These are phyloP conservation scores for Globomyces pollinis-pini DNA, from an alignment of 192 early-diverging fungal genomes.

Conservation along the genomic window DNA sequence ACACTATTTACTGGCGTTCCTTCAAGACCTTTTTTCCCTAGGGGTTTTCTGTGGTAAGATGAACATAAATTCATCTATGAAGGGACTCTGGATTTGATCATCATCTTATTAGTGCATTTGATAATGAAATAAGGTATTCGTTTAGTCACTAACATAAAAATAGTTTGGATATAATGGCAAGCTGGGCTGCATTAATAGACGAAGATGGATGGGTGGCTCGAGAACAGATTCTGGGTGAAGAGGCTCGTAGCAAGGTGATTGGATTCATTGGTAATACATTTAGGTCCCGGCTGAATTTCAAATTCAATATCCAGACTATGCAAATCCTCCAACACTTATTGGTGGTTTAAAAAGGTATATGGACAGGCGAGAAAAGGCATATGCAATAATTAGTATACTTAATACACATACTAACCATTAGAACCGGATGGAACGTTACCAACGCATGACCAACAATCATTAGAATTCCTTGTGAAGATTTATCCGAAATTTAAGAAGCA, in stretches of 20 bases:
- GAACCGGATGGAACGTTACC: neutral
- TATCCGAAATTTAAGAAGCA: slow-evolving; percentile 60
- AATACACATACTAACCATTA: neutral
- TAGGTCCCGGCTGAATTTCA: slow-evolving; percentile 87
- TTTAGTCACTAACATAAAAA: neutral
- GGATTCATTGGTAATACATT: too few relatives aligned
- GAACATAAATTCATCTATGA: too few relatives aligned
- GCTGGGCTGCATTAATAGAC: slow-evolving; percentile 75
- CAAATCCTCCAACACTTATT: slow-evolving; percentile 84
- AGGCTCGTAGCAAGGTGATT: slow-evolving; percentile 84
- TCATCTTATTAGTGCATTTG: slow-evolving; percentile 75
- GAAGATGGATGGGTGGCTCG: slow-evolving; percentile 83
- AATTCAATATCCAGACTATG: slow-evolving; percentile 83
- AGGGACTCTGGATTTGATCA: slow-evolving; percentile 95
- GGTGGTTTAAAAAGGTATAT: slow-evolving; percentile 60
- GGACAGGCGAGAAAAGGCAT: slow-evolving; percentile 38
- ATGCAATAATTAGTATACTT: neutral
- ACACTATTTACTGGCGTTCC: slow-evolving; percentile 76
- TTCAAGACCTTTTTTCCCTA: slow-evolving; percentile 87
- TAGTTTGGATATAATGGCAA: slow-evolving; percentile 69
- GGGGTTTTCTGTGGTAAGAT: slow-evolving; percentile 96
- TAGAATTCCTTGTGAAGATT: slow-evolving; percentile 28
- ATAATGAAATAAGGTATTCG: slow-evolving; percentile 61
- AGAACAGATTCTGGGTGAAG: slow-evolving; percentile 90
- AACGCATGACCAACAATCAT: neutral